Percentiles rank a stretch among this genome's conserved stretches.
Conservation (phyloP, 345 rosid genomes). For the Rubroshorea leprosula region DNA sequence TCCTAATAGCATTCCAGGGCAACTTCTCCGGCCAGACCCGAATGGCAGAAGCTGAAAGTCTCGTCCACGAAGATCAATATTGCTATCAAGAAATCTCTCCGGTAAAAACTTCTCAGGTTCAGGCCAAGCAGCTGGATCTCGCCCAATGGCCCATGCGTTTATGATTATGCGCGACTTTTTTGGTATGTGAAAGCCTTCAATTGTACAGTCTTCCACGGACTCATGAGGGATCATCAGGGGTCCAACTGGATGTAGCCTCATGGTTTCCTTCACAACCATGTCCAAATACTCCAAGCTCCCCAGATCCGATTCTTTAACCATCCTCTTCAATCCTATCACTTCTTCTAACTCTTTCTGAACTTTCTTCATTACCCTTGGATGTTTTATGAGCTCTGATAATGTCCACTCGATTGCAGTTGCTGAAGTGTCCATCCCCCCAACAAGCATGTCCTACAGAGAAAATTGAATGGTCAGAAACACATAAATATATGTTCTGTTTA, state of each 20-base stretch:
- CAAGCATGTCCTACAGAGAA: slow-evolving; percentile 26
- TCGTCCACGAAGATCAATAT: slow-evolving; percentile 27
- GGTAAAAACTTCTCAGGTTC: slow-evolving; percentile 35
- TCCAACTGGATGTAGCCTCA: slow-evolving; percentile 41
- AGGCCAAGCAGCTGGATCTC: slow-evolving; percentile 31
- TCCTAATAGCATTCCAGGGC: slow-evolving; percentile 41
- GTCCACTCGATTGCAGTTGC: slow-evolving; percentile 32
- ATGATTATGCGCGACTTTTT: slow-evolving; percentile 25
- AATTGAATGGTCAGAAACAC: background rate
- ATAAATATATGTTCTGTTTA: background rate
- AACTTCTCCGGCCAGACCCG: slow-evolving; percentile 39
- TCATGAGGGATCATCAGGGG: slow-evolving; percentile 33
- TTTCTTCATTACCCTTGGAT: slow-evolving; percentile 29
- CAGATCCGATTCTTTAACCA: slow-evolving; percentile 43
- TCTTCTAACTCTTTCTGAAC: slow-evolving; percentile 35
- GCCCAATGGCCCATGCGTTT: slow-evolving; percentile 38
- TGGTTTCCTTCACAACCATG: slow-evolving; percentile 42
- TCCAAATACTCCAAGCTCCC: slow-evolving; percentile 27
- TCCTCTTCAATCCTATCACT: slow-evolving; percentile 30
- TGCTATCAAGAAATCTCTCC: slow-evolving; percentile 29
- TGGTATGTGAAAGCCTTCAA: slow-evolving; percentile 32
- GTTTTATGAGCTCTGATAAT: slow-evolving; percentile 27
- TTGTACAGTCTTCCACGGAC: slow-evolving; percentile 24
- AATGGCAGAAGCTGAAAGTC: slow-evolving; percentile 46
- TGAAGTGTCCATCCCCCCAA: slow-evolving; percentile 27